Evolutionary conservation across 2,329 filamentous ascomycete genomes (phyloP).

Genomic region (Myotisia sp.): DNA sequence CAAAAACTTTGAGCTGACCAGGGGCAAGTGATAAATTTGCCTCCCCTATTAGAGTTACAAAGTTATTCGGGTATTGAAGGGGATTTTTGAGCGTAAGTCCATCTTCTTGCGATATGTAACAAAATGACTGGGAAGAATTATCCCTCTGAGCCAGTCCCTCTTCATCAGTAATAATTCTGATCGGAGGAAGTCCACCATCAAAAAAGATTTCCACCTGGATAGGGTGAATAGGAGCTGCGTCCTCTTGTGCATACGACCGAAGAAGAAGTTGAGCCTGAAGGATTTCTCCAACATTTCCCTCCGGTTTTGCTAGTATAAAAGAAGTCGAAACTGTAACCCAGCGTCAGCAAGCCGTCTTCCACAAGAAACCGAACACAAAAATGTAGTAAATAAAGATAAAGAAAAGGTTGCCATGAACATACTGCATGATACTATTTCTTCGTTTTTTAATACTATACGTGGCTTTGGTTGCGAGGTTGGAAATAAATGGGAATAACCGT

Average conservation of each 20-base stretch:
- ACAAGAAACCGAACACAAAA: no score
- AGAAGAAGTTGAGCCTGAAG: slow-evolving; percentile 43
- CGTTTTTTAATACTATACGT: slow-evolving; percentile 33
- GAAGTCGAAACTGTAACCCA: slow-evolving; percentile 32
- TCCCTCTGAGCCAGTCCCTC: slow-evolving; percentile 10
- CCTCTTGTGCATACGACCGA: slow-evolving; percentile 33
- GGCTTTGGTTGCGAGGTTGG: slow-evolving; percentile 27
- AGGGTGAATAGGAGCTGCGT: slow-evolving; percentile 34
- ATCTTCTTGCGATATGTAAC: slow-evolving; percentile 19
- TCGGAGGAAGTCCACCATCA: slow-evolving; percentile 35
- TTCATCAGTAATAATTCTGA: slow-evolving; percentile 27
- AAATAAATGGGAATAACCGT: no score
- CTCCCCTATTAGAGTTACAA: slow-evolving; percentile 37
- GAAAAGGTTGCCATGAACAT: slow-evolving; percentile 21
- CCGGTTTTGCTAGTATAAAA: slow-evolving; percentile 39
- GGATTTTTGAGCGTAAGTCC: slow-evolving; percentile 15
- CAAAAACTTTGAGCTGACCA: slow-evolving; percentile 54
- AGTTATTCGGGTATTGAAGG: slow-evolving; percentile 15
- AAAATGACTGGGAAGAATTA: slow-evolving; percentile 16
- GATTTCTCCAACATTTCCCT: slow-evolving; percentile 47
- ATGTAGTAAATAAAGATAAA: not conserved
- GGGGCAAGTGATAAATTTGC: slow-evolving; percentile 53
- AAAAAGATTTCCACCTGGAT: slow-evolving; percentile 39
- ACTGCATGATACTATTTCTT: slow-evolving; percentile 36
- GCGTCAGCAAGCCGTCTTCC: slow-evolving; percentile 2